Evolutionary conservation across 2,329 filamentous ascomycete genomes (phyloP).

Genomic region (Penicillium sp.): DNA sequence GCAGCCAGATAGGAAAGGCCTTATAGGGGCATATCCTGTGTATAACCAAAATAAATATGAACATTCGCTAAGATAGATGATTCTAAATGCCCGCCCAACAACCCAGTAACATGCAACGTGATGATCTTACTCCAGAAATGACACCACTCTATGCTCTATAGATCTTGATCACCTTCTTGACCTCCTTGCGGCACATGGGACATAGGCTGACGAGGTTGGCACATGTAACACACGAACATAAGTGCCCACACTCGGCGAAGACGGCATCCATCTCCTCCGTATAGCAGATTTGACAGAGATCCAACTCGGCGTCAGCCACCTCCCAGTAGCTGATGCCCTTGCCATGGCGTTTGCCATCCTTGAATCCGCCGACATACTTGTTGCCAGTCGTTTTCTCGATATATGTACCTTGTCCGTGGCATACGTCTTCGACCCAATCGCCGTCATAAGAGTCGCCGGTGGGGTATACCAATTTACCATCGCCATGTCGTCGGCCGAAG

Average conservation of each 20-base stretch:
- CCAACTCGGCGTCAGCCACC: constrained; percentile 58
- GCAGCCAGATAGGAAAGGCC: too few relatives aligned
- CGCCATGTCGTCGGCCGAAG: constrained; percentile 52
- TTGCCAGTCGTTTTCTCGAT: constrained; percentile 56
- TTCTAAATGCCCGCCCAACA: neutral
- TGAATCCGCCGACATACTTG: constrained; percentile 59
- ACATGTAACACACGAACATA: constrained; percentile 59
- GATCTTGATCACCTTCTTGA: constrained; percentile 57
- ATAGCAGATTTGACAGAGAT: constrained; percentile 60
- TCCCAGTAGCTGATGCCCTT: constrained; percentile 61
- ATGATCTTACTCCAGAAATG: constrained; percentile 13
- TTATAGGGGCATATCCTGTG: constrained; percentile 7
- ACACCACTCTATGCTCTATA: constrained; percentile 42
- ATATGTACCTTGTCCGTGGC: constrained; percentile 56
- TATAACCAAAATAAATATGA: constrained; percentile 3
- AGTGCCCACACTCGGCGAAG: constrained; percentile 62
- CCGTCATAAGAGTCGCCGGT: constrained; percentile 50
- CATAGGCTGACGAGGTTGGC: constrained; percentile 57
- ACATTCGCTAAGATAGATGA: constrained; percentile 9
- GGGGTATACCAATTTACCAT: constrained; percentile 56
- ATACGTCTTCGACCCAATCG: constrained; percentile 46
- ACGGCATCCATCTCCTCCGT: constrained; percentile 57
- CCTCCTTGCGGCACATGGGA: constrained; percentile 58
- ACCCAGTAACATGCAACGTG: neutral
- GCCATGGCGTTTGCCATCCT: constrained; percentile 57